These are phyloP conservation scores for Ramularia collo-cygni DNA, from an alignment of 2,329 filamentous ascomycete species.

Conservation along the genomic window DNA sequence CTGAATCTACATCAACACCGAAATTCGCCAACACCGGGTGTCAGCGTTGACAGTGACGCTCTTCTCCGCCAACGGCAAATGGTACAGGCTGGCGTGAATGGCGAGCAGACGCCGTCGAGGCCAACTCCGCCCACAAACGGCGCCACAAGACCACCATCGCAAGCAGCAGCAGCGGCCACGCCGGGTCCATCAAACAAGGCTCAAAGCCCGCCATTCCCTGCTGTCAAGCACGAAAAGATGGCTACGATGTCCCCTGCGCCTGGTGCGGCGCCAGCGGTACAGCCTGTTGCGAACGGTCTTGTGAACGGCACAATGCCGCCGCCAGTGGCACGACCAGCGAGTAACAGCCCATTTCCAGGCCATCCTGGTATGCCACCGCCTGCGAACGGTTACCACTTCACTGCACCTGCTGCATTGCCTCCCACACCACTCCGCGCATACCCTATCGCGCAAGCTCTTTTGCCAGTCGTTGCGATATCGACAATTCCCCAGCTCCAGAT, in stretches of 20 bases:
- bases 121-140: conserved; percentile 23
- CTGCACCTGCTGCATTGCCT: conserved; percentile 33
- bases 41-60: conserved; percentile 50
- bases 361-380: conserved; percentile 11
- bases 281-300: conserved; percentile 14
- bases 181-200: conserved; percentile 34
- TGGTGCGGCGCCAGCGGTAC: conserved; percentile 23
- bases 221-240: conserved; percentile 37
- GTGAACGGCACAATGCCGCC: conserved; percentile 26
- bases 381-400: conserved; percentile 26
- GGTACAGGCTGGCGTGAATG: conserved; percentile 45
- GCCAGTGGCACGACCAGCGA: conserved; percentile 22
- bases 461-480: conserved; percentile 58
- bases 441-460: conserved; percentile 52
- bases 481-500: conserved; percentile 62
- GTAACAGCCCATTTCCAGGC: conserved; percentile 22
- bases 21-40: conserved; percentile 38
- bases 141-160: conserved; percentile 29
- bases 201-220: conserved; percentile 27
- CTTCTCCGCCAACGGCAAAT: conserved; percentile 47
- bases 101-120: conserved; percentile 25
- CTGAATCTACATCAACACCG: conserved; percentile 31
- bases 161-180: conserved; percentile 24
- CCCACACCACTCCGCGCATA: conserved; percentile 23
- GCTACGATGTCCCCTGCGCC: conserved; percentile 39